Percentiles rank a stretch among this genome's conserved stretches.
phyloP scores from a whole-genome alignment of 306 rosid genomes.

The Dryas octopetala region DNA sequence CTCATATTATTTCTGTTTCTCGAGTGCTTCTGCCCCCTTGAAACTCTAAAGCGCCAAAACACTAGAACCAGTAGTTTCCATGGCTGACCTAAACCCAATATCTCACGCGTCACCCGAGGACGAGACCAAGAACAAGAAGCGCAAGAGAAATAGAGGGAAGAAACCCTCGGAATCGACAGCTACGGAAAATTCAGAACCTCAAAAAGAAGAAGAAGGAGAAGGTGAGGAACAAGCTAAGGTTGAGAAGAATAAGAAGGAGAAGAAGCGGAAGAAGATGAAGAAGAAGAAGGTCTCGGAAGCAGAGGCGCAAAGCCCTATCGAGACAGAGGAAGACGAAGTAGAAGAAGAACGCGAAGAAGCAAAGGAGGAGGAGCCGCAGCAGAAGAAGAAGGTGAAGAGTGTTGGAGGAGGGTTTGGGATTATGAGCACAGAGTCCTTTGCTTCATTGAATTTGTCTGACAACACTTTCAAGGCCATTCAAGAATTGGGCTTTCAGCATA shows the following conservation, averaged over 20 bases:
- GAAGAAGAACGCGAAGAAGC: not conserved
- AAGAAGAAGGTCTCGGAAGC: slow-evolving; percentile 19
- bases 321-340: not conserved
- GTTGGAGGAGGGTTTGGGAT: slow-evolving; percentile 50
- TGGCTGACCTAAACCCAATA: slow-evolving; percentile 33
- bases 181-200: slow-evolving; percentile 6
- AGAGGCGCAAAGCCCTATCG: not conserved
- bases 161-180: slow-evolving; percentile 15
- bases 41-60: not conserved
- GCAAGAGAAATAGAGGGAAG: slow-evolving; percentile 55
- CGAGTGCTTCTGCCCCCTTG: not conserved
- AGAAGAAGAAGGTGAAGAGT: slow-evolving; percentile 24
- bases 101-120: slow-evolving; percentile 21
- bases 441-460: slow-evolving; percentile 57
- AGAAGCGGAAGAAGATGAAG: slow-evolving; percentile 25
- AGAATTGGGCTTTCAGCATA: slow-evolving; percentile 56
- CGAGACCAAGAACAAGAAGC: slow-evolving; percentile 42
- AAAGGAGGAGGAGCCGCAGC: slow-evolving; percentile 22
- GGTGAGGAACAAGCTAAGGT: not conserved
- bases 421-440: slow-evolving; percentile 57
- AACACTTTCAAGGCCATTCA: slow-evolving; percentile 57
- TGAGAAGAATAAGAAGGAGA: slow-evolving; percentile 9
- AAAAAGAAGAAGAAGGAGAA: not conserved
- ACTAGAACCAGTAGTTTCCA: slow-evolving; percentile 15
- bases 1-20: not conserved